Conservation (phyloP, 371 early-diverging fungal genomes). For the Circinella minor region DNA sequence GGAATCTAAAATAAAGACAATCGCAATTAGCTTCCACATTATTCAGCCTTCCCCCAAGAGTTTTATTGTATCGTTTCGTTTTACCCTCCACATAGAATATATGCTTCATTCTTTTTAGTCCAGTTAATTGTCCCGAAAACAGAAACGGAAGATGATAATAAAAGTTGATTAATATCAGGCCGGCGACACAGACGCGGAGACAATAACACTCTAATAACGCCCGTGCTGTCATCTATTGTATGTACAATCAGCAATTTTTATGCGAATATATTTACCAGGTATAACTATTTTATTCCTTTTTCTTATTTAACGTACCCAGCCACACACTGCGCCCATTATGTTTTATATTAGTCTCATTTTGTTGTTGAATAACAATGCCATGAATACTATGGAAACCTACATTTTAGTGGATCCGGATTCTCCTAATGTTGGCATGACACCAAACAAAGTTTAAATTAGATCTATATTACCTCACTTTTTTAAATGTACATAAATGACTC, state of each 20-base stretch:
- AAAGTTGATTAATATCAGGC: conserved; percentile 10
- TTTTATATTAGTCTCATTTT: not conserved
- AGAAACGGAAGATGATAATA: conserved; percentile 14
- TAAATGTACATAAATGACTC: not conserved
- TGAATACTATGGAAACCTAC: not conserved
- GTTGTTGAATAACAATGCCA: conserved; percentile 2
- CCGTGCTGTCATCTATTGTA: conserved; percentile 29
- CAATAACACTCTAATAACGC: conserved; percentile 17
- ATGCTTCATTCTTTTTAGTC: not conserved
- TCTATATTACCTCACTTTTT: conserved; percentile 12
- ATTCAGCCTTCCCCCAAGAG: too few relatives aligned
- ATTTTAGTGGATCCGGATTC: not conserved
- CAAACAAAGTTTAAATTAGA: not conserved
- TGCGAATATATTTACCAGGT: not conserved
- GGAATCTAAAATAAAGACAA: conserved; percentile 16
- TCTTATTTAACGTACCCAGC: not conserved
- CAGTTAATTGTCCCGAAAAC: conserved; percentile 16
- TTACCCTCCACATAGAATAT: conserved; percentile 20
- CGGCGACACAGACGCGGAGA: conserved; percentile 17
- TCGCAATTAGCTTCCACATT: not conserved
- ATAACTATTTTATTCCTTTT: not conserved
- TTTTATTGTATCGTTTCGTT: not conserved
- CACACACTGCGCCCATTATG: not conserved
- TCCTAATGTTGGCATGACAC: not conserved
- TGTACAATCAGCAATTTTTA: not conserved